Conservation (phyloP, 2,329 filamentous ascomycete species). For the Talaromyces sp. region DNA sequence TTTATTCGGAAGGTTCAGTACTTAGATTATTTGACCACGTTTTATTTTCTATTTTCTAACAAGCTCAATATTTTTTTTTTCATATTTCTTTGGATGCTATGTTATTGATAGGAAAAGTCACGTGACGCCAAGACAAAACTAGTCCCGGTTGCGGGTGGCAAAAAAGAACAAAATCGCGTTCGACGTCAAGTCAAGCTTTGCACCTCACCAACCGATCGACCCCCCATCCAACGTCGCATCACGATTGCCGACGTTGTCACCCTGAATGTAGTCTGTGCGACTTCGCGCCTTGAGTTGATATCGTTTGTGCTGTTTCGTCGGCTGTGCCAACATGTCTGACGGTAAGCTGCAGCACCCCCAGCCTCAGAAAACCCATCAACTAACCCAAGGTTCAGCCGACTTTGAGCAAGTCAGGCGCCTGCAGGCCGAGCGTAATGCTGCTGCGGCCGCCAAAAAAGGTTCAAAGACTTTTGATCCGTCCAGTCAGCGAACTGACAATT, state of each 20-base stretch:
- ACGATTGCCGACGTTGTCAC: conserved; percentile 26
- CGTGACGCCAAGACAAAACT: neutral
- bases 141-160: conserved; percentile 1
- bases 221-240: conserved; percentile 19
- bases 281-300: conserved; percentile 23
- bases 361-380: conserved; percentile 11
- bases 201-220: neutral
- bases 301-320: conserved; percentile 18
- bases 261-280: conserved; percentile 33
- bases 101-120: neutral
- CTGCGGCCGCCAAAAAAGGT: conserved; percentile 72
- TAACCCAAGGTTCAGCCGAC: conserved; percentile 54
- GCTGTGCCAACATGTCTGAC: conserved; percentile 39
- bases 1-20: too few relatives aligned
- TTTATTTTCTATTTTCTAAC: too few relatives aligned
- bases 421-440: conserved; percentile 87
- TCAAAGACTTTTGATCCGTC: conserved; percentile 73
- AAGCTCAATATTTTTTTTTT: too few relatives aligned
- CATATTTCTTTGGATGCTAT: neutral
- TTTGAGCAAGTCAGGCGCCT: conserved; percentile 83
- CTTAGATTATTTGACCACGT: too few relatives aligned
- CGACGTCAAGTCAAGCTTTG: neutral
- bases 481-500: conserved; percentile 75
- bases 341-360: conserved; percentile 26
- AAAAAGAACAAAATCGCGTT: conserved; percentile 11